phyloP scores from a whole-genome alignment of 1,284 basidiomycete species.

The Clitocybe nebularis region DNA sequence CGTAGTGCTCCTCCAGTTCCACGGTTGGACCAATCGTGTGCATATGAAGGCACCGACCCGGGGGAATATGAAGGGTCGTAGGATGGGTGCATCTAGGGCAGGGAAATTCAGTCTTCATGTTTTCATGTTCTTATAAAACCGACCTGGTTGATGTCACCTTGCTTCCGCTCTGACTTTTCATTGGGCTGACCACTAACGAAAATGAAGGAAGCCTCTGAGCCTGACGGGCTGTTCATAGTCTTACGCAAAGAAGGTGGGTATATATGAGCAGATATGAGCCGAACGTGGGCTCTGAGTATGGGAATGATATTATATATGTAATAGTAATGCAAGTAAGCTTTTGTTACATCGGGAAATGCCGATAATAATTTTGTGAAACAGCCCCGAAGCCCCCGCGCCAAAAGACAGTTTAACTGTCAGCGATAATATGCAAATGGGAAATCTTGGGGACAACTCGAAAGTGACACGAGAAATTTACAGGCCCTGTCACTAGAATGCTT shows the following conservation, averaged over 20 bases:
- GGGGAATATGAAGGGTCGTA: slow-evolving; percentile 35
- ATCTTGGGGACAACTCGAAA: too few relatives aligned
- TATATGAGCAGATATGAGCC: too few relatives aligned
- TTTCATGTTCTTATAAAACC: too few relatives aligned
- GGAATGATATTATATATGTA: too few relatives aligned
- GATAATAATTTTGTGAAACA: not conserved
- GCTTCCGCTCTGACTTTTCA: not conserved
- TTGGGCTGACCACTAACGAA: slow-evolving; percentile 22
- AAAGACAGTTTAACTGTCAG: not conserved
- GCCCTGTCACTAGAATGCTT: too few relatives aligned
- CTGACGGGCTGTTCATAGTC: slow-evolving; percentile 8
- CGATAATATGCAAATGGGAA: too few relatives aligned
- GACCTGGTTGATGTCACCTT: slow-evolving; percentile 4
- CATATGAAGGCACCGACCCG: slow-evolving; percentile 49
- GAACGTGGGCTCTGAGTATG: too few relatives aligned
- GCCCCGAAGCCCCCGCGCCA: not conserved
- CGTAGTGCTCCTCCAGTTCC: slow-evolving; percentile 57
- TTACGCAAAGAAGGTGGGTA: not conserved
- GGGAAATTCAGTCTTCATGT: too few relatives aligned
- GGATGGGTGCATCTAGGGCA: slow-evolving; percentile 39
- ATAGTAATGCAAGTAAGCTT: too few relatives aligned
- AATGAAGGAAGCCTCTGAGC: slow-evolving; percentile 29
- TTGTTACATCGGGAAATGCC: not conserved
- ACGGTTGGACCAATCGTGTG: slow-evolving; percentile 67
- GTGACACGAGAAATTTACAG: too few relatives aligned